These are phyloP conservation scores for Alternaria arbusti DNA, from an alignment of 2,329 filamentous ascomycete genomes.

Conservation along the genomic window DNA sequence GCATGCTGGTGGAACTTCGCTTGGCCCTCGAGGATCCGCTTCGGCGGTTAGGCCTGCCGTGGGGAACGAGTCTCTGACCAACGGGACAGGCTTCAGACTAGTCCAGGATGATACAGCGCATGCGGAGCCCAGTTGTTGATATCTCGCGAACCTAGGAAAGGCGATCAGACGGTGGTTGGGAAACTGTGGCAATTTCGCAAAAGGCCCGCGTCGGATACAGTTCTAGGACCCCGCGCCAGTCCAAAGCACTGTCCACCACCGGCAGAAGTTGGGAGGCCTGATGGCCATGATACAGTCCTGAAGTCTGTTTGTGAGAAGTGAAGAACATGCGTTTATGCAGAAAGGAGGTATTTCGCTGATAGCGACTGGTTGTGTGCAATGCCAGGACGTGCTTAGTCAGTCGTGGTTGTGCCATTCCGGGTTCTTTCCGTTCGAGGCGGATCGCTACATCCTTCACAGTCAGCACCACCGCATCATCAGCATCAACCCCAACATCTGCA, in stretches of 20 bases:
- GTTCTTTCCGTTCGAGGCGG: neutral
- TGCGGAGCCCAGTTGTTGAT: neutral
- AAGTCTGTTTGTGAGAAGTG: neutral
- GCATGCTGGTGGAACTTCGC: slow-evolving; percentile 35
- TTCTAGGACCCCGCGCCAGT: slow-evolving; percentile 10
- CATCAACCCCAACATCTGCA: neutral
- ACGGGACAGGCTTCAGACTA: slow-evolving; percentile 2
- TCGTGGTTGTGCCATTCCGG: neutral
- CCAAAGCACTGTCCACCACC: slow-evolving; percentile 7
- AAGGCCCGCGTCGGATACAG: slow-evolving; percentile 2
- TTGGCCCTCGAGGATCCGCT: slow-evolving; percentile 29
- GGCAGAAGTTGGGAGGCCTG: slow-evolving; percentile 6
- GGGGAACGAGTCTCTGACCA: slow-evolving; percentile 13
- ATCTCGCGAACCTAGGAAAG: neutral
- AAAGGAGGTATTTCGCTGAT: neutral
- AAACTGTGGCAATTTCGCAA: neutral
- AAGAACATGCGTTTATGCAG: neutral
- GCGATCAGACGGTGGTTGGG: neutral
- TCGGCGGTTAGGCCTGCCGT: slow-evolving; percentile 17
- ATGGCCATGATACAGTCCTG: neutral
- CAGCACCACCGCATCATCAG: neutral
- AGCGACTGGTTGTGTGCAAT: neutral
- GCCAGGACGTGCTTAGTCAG: slow-evolving; percentile 1
- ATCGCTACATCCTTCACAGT: neutral
- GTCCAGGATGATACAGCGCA: slow-evolving; percentile 8